A percentile compares a stretch with the other conserved stretches of the same genome.
Evolutionary conservation across 805 yeast genomes (phyloP).

Genomic region (Metschnikowia bowlesiae): DNA sequence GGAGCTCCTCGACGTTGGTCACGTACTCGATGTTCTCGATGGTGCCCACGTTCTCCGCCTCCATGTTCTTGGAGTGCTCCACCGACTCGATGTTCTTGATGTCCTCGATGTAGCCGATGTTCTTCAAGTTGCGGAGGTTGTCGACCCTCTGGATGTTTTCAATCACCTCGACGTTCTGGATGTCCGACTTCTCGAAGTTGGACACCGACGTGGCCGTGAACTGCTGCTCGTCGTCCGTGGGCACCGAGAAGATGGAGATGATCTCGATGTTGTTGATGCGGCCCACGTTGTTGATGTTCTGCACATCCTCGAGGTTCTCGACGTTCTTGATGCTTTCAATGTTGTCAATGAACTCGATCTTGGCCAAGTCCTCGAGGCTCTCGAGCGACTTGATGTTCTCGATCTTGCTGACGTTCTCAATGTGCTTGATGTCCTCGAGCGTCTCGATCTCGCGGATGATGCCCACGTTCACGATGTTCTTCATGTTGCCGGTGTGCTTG

Average conservation of each 20-base stretch:
- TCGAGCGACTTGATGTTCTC: conserved; percentile 3
- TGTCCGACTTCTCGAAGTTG: not conserved
- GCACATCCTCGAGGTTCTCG: conserved; percentile 1
- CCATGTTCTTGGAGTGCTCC: conserved; percentile 2
- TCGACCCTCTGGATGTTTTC: conserved; percentile 1
- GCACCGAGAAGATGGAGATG: not conserved
- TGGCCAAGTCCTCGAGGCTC: conserved; percentile 3
- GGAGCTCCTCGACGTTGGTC: not conserved
- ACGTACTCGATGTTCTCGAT: conserved; percentile 1
- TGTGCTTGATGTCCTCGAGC: conserved; percentile 3
- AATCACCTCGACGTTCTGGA: conserved; percentile 1
- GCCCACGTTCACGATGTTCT: conserved; percentile 1
- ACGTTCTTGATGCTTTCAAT: conserved; percentile 2
- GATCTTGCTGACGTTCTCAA: not conserved
- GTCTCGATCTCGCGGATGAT: not conserved
- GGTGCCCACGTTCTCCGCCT: not conserved
- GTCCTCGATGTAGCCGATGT: conserved; percentile 3
- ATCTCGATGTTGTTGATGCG: conserved; percentile 2
- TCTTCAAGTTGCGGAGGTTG: not conserved
- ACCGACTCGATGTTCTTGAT: conserved; percentile 2
- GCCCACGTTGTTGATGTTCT: not conserved
- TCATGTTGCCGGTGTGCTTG: not conserved
- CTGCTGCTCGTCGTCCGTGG: not conserved
- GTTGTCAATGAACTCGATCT: conserved; percentile 1
- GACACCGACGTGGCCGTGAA: not conserved